phyloP scores from a whole-genome alignment of 1,284 basidiomycete species.

The Cryptococcus depauperatus region DNA sequence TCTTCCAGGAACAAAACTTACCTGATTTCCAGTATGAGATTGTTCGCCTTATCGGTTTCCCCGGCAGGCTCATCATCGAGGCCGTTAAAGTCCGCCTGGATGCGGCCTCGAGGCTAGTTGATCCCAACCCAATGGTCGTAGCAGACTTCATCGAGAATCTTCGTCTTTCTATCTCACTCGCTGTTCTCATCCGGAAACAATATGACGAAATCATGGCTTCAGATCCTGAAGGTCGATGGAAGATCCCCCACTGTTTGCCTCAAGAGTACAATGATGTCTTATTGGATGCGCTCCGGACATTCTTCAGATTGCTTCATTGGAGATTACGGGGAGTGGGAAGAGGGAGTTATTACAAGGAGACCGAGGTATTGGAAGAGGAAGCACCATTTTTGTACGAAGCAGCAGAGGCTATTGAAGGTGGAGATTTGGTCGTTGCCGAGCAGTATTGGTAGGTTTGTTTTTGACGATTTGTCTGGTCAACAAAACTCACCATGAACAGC shows the following conservation, averaged over 20 bases:
- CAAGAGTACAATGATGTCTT: conserved; percentile 85
- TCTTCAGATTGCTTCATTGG: conserved; percentile 92
- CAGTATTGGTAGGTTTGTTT: conserved; percentile 65
- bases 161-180: conserved; percentile 82
- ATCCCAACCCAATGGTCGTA: conserved; percentile 77
- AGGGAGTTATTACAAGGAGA: conserved; percentile 93
- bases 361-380: conserved; percentile 91
- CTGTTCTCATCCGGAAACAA: conserved; percentile 88
- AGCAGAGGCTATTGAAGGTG: conserved; percentile 78
- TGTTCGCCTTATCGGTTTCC: conserved; percentile 88
- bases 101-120: conserved; percentile 80
- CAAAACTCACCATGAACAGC: conserved; percentile 37
- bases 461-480: not conserved
- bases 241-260: conserved; percentile 74
- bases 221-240: conserved; percentile 81
- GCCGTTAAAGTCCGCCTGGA: conserved; percentile 81
- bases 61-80: conserved; percentile 88
- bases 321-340: conserved; percentile 89
- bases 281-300: conserved; percentile 76
- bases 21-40: conserved; percentile 89
- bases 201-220: conserved; percentile 82
- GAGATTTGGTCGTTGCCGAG: conserved; percentile 86
- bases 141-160: conserved; percentile 95
- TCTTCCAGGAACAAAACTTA: conserved; percentile 60
- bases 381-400: conserved; percentile 95